Base-by-base conservation (phyloP, 140 eudicot species). In the Senecio squalidus region DNA sequence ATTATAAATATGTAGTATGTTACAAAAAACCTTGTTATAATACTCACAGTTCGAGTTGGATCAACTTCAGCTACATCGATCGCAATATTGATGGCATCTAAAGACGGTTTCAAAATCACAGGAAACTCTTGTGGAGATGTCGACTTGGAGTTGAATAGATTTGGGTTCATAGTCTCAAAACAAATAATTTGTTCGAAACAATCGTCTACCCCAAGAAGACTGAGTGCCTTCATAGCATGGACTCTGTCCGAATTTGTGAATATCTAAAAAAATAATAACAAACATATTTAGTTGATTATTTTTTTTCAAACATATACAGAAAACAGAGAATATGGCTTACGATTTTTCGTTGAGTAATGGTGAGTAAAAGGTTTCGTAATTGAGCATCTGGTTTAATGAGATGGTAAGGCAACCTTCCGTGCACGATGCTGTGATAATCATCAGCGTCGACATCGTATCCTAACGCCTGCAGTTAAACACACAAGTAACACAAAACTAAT, bases 331-430 rank as follows among this genome's bases (percentile, higher is more conserved):
- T 6, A 2, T 4, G 3, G 27, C 88, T 47, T 71, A 86, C 98
- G 13, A 86, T 83, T 82, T 91, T 91, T 2, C 94, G 75, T 60
- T 91, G 98, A 39, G 65, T 70, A 66, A 91, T 86, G 67, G 73
- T 69, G 5, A 44, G 80, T 76, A 91, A 68, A 24, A 91, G 64
- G 79, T 59, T 77, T 28, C 92, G 77, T 45, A 91, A 31, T n/a
- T 78, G 92, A 26, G 86, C 48, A 61, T 91, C 85, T 16, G 92
- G 95, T 67, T 73, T 77, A 77, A 91, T 81, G 70, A 79, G 74
- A 33, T 86, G 84, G 33, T 91, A 91, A 2, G 98, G 96, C 73
- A 91, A 79, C 73, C 94, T 83, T 80, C 98, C 98, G 81, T 91
- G 98, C 57, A 86, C 98, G 84, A 78, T 70, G 34, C 94, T 67